Conservation (phyloP, 495 filamentous ascomycete genomes). For the Podospora appendiculata region DNA sequence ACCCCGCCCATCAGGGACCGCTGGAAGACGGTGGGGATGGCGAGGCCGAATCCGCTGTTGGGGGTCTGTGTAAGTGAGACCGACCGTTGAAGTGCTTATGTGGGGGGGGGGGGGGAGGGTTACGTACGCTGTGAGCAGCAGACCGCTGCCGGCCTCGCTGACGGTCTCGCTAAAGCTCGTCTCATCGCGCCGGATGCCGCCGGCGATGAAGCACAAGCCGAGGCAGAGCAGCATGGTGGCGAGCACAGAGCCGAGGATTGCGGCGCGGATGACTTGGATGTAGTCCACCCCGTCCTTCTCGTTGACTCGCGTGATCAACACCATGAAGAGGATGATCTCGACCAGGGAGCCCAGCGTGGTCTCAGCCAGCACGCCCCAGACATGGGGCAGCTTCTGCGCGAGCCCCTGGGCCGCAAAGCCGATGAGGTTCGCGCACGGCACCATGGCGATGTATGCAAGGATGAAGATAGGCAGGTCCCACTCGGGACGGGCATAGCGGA, state of each 20-base stretch:
- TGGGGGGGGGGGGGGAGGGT: not conserved
- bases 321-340: constrained; percentile 78
- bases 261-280: constrained; percentile 61
- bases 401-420: constrained; percentile 80
- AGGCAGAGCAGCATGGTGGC: constrained; percentile 35
- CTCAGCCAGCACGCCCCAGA: constrained; percentile 69
- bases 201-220: constrained; percentile 56
- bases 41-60: constrained; percentile 60
- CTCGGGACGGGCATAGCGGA: constrained; percentile 33
- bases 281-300: constrained; percentile 21
- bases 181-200: constrained; percentile 57
- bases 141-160: constrained; percentile 71
- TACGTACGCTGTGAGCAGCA: constrained; percentile 68
- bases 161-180: constrained; percentile 68
- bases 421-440: constrained; percentile 80
- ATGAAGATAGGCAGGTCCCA: constrained; percentile 39
- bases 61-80: not conserved
- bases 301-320: constrained; percentile 40
- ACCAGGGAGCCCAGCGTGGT: constrained; percentile 70
- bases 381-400: constrained; percentile 69
- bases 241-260: constrained; percentile 27
- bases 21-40: constrained; percentile 75
- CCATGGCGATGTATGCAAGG: constrained; percentile 54
- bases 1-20: constrained; percentile 43
- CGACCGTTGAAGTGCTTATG: not conserved